A percentile compares a stretch with the other conserved stretches of the same genome.
Conservation (phyloP, 1,139 yeast genomes). For the Nakaseomyces sp. region DNA sequence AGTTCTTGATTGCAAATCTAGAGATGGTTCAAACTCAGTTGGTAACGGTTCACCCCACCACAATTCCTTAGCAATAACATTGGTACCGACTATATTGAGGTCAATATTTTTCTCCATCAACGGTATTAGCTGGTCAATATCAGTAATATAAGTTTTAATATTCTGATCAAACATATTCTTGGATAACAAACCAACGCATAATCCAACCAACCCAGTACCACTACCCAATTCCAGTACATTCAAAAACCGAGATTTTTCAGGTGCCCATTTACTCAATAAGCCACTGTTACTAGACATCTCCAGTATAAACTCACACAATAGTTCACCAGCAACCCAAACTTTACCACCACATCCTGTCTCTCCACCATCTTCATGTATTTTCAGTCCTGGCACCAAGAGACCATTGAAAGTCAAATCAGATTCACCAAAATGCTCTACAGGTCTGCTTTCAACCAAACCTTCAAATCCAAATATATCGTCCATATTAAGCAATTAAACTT, state of each 20-base stretch:
- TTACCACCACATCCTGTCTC: conserved; percentile 53
- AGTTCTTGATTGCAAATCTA: neutral
- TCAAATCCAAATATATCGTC: conserved; percentile 15
- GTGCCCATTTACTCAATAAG: conserved; percentile 8
- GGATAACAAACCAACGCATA: conserved; percentile 27
- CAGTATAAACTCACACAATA: conserved; percentile 38
- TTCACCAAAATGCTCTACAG: conserved; percentile 34
- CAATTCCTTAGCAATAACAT: conserved; percentile 37
- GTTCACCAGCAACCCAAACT: conserved; percentile 51
- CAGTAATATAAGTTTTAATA: conserved; percentile 38
- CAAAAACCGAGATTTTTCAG: conserved; percentile 13
- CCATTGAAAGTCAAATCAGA: conserved; percentile 38
- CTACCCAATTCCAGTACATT: conserved; percentile 44
- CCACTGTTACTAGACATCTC: conserved; percentile 15
- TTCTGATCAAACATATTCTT: conserved; percentile 17
- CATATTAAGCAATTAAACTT: too few relatives aligned
- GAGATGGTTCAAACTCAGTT: conserved; percentile 23
- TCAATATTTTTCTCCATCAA: conserved; percentile 39
- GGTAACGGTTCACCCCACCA: conserved; percentile 43
- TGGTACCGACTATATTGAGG: conserved; percentile 33
- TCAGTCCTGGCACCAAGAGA: conserved; percentile 32
- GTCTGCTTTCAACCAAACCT: conserved; percentile 16
- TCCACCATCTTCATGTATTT: conserved; percentile 47
- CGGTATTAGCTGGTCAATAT: conserved; percentile 36
- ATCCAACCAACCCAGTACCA: conserved; percentile 49